A percentile compares a stretch with the other conserved stretches of the same genome.
phyloP scores from a whole-genome alignment of 1,284 basidiomycete genomes.

The Peniophora sp. region DNA sequence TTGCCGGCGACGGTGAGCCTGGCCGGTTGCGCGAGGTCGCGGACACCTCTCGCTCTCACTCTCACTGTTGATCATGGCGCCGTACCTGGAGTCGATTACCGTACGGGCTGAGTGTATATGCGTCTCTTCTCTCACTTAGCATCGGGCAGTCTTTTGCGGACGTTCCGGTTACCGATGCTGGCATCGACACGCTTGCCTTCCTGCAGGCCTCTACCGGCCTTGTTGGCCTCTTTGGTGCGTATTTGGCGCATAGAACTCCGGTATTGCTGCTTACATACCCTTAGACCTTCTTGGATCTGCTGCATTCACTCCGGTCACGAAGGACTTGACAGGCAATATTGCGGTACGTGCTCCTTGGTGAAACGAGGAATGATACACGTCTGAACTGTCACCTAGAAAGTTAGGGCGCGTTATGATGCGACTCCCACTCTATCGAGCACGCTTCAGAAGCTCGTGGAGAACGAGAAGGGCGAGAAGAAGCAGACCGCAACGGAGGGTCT shows the following conservation, averaged over 20 bases:
- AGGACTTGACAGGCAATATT: slow-evolving; percentile 91
- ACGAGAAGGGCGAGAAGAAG: slow-evolving; percentile 86
- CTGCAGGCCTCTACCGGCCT: slow-evolving; percentile 87
- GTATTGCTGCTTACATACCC: background rate
- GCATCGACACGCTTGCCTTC: slow-evolving; percentile 86
- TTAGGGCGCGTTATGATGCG: slow-evolving; percentile 71
- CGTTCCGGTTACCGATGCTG: slow-evolving; percentile 80
- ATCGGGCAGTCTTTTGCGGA: slow-evolving; percentile 75
- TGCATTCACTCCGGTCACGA: slow-evolving; percentile 82
- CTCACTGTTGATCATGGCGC: slow-evolving; percentile 49
- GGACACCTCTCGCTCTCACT: slow-evolving; percentile 6
- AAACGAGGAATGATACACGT: background rate
- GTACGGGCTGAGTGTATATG: slow-evolving; percentile 29
- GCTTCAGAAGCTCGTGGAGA: slow-evolving; percentile 78
- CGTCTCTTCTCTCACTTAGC: background rate
- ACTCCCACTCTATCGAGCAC: slow-evolving; percentile 63
- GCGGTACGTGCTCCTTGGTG: slow-evolving; percentile 39
- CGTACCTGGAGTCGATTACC: slow-evolving; percentile 81
- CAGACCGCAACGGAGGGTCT: slow-evolving; percentile 84
- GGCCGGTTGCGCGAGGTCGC: background rate
- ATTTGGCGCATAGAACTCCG: background rate
- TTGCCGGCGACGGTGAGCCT: background rate
- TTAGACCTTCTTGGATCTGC: slow-evolving; percentile 84
- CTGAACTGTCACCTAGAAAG: slow-evolving; percentile 57
- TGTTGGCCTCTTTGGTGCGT: slow-evolving; percentile 85